These are phyloP conservation scores for Yamadazyma siamensis DNA, from an alignment of 1,139 yeast species.

Conservation along the genomic window DNA sequence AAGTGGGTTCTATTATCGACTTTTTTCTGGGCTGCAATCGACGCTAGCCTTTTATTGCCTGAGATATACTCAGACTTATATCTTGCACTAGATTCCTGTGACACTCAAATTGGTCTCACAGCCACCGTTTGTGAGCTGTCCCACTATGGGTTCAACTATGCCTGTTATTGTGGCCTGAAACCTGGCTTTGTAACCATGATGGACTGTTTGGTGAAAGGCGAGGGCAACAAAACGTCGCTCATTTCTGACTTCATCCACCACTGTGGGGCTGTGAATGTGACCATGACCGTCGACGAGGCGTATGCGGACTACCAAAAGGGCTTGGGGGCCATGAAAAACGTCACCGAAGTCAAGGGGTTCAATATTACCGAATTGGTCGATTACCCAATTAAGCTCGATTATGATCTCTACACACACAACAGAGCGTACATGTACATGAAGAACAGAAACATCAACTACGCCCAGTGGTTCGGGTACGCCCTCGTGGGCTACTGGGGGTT, in stretches of 20 bases:
- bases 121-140: slow-evolving; percentile 9
- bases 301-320: slow-evolving; percentile 11
- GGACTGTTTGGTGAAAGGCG: slow-evolving; percentile 19
- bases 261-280: slow-evolving; percentile 11
- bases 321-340: slow-evolving; percentile 7
- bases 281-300: slow-evolving; percentile 6
- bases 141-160: slow-evolving; percentile 1
- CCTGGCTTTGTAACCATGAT: slow-evolving; percentile 19
- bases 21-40: no score
- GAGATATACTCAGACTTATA: slow-evolving; percentile 6
- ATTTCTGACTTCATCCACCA: slow-evolving; percentile 13
- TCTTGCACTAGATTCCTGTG: slow-evolving; percentile 9
- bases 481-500: slow-evolving; percentile 48
- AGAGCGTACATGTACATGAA: slow-evolving; percentile 4
- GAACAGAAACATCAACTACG: slow-evolving; percentile 12
- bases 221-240: slow-evolving; percentile 12
- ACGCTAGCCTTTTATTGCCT: no score
- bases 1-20: no score
- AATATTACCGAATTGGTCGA: slow-evolving; percentile 9
- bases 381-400: slow-evolving; percentile 12
- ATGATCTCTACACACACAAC: slow-evolving; percentile 5
- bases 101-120: slow-evolving; percentile 2
- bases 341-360: slow-evolving; percentile 8
- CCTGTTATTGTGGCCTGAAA: slow-evolving; percentile 16
- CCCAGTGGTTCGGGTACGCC: slow-evolving; percentile 48